Evolutionary conservation across 192 early-diverging fungal genomes (phyloP), one percentile per base, ranked within the genome.

Genomic region (Podila minutissima): DNA sequence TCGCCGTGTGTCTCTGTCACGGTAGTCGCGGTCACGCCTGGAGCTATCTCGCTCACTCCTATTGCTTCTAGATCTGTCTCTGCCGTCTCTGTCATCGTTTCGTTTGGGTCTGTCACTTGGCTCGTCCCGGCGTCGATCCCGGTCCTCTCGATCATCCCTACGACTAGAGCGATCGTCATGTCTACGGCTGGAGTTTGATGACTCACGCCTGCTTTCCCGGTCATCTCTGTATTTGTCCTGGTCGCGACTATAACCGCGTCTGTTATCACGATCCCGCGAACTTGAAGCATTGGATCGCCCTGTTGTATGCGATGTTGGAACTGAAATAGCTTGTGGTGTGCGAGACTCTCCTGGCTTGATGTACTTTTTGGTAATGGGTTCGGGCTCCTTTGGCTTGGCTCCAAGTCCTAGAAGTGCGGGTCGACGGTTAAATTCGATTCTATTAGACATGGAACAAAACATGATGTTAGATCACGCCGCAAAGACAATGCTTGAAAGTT

Each of bases 331-430:
- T 64, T 88, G 85, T 5, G 77, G 71, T 12, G 37, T 65, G 0
- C 77, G 71, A 10, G 77, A 69, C 46, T 69, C 77, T 19, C 71
- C 71, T 24, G 77, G 77, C 38, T 86, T 88, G 24, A 83, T 70
- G 32, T 87, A 84, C 37, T 85, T 82, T 22, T 86, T 84, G 20
- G 69, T 64, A 32, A 67, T 70, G 5, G 87, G 78, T 12, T 85
- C 72, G 32, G 86, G 77, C 59, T 87, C 85, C 20, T 68, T 73
- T 12, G 93, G 89, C 68, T 92, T 92, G 2, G 96, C 96, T 31
- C 96, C 96, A n/a, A 97, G 74, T 2, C 96, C 96, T 7, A 97
- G 82, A 15, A 95, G 68, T 48, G 90, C 87, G 19, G 94, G 93
- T 74, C 96, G 85, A 13, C 92, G 82, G 62, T 89, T 85, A 29